Percentiles rank a stretch among this genome's conserved stretches.
Conservation (phyloP, 139 green algal species). For the Coelastrella sp. region DNA sequence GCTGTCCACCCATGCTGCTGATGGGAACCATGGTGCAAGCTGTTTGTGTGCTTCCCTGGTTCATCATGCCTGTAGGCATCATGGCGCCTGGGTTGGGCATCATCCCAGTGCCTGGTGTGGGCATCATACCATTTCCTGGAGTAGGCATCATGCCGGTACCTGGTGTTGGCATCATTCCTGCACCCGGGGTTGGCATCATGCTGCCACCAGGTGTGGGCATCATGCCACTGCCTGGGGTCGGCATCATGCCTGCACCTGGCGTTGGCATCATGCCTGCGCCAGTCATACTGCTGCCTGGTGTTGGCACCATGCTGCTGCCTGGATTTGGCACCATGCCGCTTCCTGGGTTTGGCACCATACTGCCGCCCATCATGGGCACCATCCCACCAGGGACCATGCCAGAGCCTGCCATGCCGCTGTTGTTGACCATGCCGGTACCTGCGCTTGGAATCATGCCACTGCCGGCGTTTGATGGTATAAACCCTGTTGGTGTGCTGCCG, state of each 20-base stretch:
- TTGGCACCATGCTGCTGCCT: constrained; percentile 35
- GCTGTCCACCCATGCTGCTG: constrained; percentile 11
- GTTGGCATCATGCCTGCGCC: constrained; percentile 33
- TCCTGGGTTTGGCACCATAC: constrained; percentile 51
- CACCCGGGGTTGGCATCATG: constrained; percentile 35
- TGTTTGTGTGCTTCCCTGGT: not conserved
- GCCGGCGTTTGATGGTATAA: constrained; percentile 26
- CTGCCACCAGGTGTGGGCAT: constrained; percentile 6
- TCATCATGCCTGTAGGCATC: constrained; percentile 24
- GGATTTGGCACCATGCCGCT: constrained; percentile 26
- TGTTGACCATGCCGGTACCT: not conserved
- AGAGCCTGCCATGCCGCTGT: not conserved
- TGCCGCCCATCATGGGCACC: constrained; percentile 11
- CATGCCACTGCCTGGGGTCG: not conserved
- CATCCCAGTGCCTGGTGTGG: constrained; percentile 29
- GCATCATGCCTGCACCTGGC: constrained; percentile 35
- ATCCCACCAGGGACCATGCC: constrained; percentile 30
- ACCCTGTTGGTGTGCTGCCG: no score
- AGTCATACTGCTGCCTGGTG: constrained; percentile 40
- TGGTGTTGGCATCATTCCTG: constrained; percentile 49
- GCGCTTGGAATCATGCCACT: constrained; percentile 38
- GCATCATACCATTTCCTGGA: not conserved
- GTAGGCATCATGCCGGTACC: constrained; percentile 31
- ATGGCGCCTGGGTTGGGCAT: not conserved
- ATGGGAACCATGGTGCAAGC: constrained; percentile 7